A percentile compares a stretch with the other conserved stretches of the same genome.
phyloP scores from a whole-genome alignment of 441 rosid species.

The Codiaeum variegatum region DNA sequence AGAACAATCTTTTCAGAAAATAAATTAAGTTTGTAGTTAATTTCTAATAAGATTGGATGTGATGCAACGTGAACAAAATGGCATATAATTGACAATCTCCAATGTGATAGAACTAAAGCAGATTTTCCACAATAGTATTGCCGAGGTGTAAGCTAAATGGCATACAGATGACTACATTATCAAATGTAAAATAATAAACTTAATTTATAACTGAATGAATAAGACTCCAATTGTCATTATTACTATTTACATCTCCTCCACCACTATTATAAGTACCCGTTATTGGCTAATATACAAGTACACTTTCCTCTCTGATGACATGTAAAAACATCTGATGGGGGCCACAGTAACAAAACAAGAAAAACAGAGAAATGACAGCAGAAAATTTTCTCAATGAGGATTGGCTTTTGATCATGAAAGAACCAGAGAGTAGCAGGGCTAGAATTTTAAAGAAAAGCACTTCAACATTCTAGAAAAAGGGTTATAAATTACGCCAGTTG shows the following conservation, averaged over 20 bases:
- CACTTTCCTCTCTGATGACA: neutral
- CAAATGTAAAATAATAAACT: neutral
- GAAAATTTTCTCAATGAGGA: neutral
- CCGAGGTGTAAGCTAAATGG: neutral
- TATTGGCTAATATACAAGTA: neutral
- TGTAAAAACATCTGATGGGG: neutral
- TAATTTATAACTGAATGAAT: neutral
- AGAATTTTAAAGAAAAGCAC: neutral
- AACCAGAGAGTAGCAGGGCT: neutral
- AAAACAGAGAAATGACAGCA: neutral
- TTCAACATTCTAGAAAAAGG: neutral
- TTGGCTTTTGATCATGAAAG: neutral
- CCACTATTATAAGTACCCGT: constrained; percentile 38
- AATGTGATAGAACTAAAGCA: neutral
- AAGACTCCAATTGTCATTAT: neutral
- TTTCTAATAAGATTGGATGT: neutral
- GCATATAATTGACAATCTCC: neutral
- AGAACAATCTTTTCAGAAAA: constrained; percentile 20
- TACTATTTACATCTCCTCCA: neutral
- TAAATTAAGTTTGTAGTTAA: constrained; percentile 2
- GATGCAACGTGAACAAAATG: neutral
- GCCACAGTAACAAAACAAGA: neutral
- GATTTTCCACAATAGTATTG: neutral
- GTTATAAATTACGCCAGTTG: neutral
- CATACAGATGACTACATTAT: neutral